Evolutionary conservation across 106 monocot species (phyloP), one percentile per base, ranked within the genome.

Genomic region (Amphibolis antarctica): DNA sequence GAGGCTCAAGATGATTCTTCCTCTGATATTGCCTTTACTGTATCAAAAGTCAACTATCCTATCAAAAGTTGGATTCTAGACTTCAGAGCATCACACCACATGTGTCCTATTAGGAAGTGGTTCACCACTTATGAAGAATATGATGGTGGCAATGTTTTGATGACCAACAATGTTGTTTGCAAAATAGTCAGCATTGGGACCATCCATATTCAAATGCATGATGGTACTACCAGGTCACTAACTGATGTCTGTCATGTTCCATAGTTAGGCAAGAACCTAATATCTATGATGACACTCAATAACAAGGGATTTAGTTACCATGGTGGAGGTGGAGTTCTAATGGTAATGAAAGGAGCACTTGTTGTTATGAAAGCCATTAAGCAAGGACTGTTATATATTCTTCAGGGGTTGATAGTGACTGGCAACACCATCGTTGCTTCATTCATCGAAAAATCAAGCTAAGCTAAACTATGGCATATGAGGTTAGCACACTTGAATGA

Each of bases 121-220:
- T 55, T 75, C 42, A 10, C 31, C 50, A 50, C 64, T 0, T 59
- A 50, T n/a, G n/a, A n/a, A n/a, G n/a, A n/a, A n/a, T n/a, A n/a
- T n/a, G n/a, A n/a, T n/a, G n/a, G n/a, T n/a, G n/a, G n/a, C n/a
- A n/a, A n/a, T n/a, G n/a, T n/a, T n/a, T n/a, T n/a, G n/a, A n/a
- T n/a, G n/a, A n/a, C n/a, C n/a, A n/a, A n/a, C n/a, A n/a, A n/a
- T n/a, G n/a, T n/a, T n/a, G n/a, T n/a, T n/a, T n/a, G n/a, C 11
- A 49, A 57, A 19, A 42, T 51, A n/a, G 22, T 31, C 23, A 14
- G 24, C 10, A 43, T 57, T 28, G 36, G 57, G 3, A 55, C 10
- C 55, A 26, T 69, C 13, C 12, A 13, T 46, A 69, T 64, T 13
- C 52, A 76, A 15, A 63, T 64, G 26, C 46, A 20, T 75, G 69